Percentiles rank a stretch among this genome's conserved stretches.
Evolutionary conservation across 1,284 basidiomycete genomes (phyloP).

Genomic region (Sporisorium graminicola): DNA sequence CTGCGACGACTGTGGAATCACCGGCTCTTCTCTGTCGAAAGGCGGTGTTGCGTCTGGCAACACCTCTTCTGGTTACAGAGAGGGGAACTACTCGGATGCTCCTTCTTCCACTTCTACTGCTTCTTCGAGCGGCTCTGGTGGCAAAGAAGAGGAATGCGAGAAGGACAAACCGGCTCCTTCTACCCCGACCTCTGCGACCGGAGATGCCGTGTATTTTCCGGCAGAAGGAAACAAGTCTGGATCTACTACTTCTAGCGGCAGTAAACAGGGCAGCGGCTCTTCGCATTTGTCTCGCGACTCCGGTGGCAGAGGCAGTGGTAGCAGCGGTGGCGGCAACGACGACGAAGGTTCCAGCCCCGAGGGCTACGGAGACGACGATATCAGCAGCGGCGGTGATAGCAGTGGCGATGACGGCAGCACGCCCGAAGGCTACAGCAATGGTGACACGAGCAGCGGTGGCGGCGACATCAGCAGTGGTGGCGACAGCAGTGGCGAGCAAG

Average conservation of each 20-base stretch:
- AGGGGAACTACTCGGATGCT: neutral
- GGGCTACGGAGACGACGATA: neutral
- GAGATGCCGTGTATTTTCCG: neutral
- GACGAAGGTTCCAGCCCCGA: neutral
- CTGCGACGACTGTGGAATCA: neutral
- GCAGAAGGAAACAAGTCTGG: neutral
- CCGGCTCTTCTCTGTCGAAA: slow-evolving; percentile 1
- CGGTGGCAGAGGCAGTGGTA: neutral
- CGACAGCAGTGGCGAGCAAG: neutral
- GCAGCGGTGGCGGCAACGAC: neutral
- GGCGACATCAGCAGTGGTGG: neutral
- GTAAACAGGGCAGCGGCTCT: neutral
- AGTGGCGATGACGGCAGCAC: neutral
- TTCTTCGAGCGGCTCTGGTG: neutral
- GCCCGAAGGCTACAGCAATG: neutral
- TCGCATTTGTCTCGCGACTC: neutral
- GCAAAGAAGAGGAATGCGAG: slow-evolving; percentile 7
- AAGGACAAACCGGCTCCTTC: neutral
- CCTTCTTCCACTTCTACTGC: neutral
- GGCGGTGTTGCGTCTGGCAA: slow-evolving; percentile 13
- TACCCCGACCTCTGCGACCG: neutral
- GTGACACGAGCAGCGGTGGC: neutral
- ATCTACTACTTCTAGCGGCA: neutral
- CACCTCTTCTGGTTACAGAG: slow-evolving; percentile 2
- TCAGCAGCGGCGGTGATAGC: neutral